A percentile compares a stretch with the other conserved stretches of the same genome.
Conservation (phyloP, 352 stramenopile species). For the Salisapilia sapeloensis region DNA sequence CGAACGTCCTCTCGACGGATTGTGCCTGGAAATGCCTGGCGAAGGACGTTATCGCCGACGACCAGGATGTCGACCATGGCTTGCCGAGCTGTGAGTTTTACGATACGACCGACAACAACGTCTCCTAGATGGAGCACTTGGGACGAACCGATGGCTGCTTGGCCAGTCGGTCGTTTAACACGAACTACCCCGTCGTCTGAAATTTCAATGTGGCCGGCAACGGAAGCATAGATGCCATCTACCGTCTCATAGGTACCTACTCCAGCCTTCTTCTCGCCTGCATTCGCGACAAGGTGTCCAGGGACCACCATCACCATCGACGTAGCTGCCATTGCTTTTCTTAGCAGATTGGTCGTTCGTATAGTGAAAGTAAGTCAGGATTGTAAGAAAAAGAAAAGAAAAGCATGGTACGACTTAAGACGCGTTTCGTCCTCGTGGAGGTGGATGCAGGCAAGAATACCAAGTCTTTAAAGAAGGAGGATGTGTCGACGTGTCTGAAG, state of each 20-base stretch:
- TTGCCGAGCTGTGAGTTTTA: conserved; percentile 53
- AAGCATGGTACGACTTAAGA: conserved; percentile 67
- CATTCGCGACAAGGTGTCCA: conserved; percentile 28
- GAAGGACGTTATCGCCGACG: conserved; percentile 48
- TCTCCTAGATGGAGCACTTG: conserved; percentile 56
- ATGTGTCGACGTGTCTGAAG: conserved; percentile 29
- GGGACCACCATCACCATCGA: conserved; percentile 22
- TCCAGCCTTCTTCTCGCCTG: conserved; percentile 15
- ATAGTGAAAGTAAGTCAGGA: conserved; percentile 1
- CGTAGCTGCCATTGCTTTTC: conserved; percentile 7
- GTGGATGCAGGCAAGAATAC: conserved; percentile 9
- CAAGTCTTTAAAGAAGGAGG: conserved; percentile 40
- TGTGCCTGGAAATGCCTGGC: conserved; percentile 62
- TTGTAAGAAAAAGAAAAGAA: too few species aligned
- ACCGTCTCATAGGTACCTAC: conserved; percentile 41
- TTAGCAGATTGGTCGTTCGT: neutral
- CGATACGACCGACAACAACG: conserved; percentile 39
- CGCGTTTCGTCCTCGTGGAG: conserved; percentile 53
- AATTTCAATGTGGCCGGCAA: conserved; percentile 29
- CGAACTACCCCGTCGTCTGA: conserved; percentile 15
- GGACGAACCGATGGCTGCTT: conserved; percentile 40
- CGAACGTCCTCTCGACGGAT: conserved; percentile 69
- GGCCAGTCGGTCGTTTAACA: conserved; percentile 24
- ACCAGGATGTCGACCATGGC: conserved; percentile 66
- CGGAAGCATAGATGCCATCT: conserved; percentile 50